A percentile compares a stretch with the other conserved stretches of the same genome.
phyloP scores from a whole-genome alignment of 2,329 filamentous ascomycete genomes.

The Dryadomyces quercus-mongolicae region DNA sequence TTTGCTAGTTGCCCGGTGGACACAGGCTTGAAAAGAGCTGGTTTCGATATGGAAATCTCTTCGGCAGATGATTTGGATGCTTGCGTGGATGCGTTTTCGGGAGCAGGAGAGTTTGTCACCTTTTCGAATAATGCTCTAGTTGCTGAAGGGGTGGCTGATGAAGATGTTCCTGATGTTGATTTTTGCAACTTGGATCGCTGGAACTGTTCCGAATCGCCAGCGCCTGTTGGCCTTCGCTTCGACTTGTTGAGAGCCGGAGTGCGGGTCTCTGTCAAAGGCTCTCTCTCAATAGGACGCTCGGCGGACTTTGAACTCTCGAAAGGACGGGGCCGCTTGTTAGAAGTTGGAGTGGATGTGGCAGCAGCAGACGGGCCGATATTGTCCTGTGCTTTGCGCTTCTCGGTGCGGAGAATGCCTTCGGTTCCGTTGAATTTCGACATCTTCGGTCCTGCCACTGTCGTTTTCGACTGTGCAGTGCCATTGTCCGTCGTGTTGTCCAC shows the following conservation, averaged over 20 bases:
- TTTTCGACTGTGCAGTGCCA: conserved; percentile 10
- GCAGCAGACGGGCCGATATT: conserved; percentile 26
- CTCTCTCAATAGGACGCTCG: conserved; percentile 18
- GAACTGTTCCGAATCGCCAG: conserved; percentile 30
- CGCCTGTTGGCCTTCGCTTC: conserved; percentile 38
- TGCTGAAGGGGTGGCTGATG: conserved; percentile 29
- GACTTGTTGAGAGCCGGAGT: conserved; percentile 28
- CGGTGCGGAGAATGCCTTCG: conserved; percentile 18
- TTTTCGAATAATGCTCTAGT: conserved; percentile 46
- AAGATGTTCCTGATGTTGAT: conserved; percentile 13
- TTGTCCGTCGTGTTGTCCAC: neutral
- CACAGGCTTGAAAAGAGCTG: conserved; percentile 16
- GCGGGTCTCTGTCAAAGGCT: conserved; percentile 23
- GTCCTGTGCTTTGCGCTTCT: conserved; percentile 47
- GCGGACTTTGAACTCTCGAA: conserved; percentile 1
- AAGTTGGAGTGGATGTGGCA: conserved; percentile 15
- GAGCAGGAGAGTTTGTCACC: conserved; percentile 36
- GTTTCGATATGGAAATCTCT: conserved; percentile 6
- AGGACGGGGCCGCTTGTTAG: conserved; percentile 36
- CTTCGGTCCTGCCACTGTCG: conserved; percentile 12
- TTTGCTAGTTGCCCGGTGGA: conserved; percentile 21
- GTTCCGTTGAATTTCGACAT: conserved; percentile 20
- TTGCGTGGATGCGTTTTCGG: conserved; percentile 7
- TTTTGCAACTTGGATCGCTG: conserved; percentile 40
- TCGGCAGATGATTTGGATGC: conserved; percentile 15